These are phyloP conservation scores for Selenicereus undatus DNA, from an alignment of 148 eudicot species.

Conservation along the genomic window DNA sequence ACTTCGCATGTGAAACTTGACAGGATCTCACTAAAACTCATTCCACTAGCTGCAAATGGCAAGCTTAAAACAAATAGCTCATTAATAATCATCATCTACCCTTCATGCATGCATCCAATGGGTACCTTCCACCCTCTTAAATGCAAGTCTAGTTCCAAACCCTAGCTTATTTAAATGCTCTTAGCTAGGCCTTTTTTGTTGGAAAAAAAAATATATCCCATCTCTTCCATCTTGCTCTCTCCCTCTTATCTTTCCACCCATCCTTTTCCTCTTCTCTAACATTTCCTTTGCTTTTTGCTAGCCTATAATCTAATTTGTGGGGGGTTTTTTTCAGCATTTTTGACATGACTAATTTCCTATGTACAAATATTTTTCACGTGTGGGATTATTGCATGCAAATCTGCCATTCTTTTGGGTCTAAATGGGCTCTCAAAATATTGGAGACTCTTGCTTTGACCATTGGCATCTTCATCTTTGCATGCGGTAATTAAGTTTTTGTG, in stretches of 20 bases:
- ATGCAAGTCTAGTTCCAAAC: constrained; percentile 23
- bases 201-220: constrained; percentile 1
- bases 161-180: constrained; percentile 18
- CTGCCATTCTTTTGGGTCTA: constrained; percentile 20
- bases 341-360: constrained; percentile 24
- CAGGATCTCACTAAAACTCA: too few relatives aligned
- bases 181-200: neutral
- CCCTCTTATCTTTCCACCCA: neutral
- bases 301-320: neutral
- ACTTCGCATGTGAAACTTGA: too few relatives aligned
- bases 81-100: neutral
- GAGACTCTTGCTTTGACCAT: constrained; percentile 33
- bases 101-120: constrained; percentile 13
- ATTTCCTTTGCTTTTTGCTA: neutral
- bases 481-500: too few relatives aligned
- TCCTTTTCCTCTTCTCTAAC: neutral
- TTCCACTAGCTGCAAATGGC: too few relatives aligned
- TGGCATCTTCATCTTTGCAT: constrained; percentile 44
- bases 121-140: constrained; percentile 17
- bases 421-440: constrained; percentile 26
- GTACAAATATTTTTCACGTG: constrained; percentile 26
- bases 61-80: too few relatives aligned
- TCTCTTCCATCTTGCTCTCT: neutral
- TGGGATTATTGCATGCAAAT: constrained; percentile 21
- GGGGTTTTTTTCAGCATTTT: neutral